These are phyloP conservation scores for Parasitella parasitica DNA, from an alignment of 371 early-diverging fungal genomes.

Conservation along the genomic window DNA sequence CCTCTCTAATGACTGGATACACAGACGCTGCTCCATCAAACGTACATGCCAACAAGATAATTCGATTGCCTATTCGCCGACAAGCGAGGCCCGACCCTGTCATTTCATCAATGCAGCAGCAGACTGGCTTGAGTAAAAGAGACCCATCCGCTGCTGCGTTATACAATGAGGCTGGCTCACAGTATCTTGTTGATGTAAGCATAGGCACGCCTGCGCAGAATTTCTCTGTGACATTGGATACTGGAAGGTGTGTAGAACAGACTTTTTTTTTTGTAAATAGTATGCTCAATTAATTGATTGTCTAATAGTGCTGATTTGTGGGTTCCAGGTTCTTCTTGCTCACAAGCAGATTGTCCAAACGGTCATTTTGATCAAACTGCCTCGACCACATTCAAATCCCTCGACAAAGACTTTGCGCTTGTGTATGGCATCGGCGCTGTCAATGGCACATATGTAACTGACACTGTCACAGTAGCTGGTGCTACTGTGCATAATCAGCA, in stretches of 20 bases:
- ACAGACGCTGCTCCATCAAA: neutral
- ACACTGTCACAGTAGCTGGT: slow-evolving; percentile 38
- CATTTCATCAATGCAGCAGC: slow-evolving; percentile 12
- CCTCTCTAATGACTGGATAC: neutral
- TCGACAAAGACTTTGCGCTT: slow-evolving; percentile 21
- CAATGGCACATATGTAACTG: slow-evolving; percentile 43
- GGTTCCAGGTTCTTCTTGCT: slow-evolving; percentile 41
- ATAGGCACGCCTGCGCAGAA: slow-evolving; percentile 44
- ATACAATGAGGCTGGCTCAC: slow-evolving; percentile 39
- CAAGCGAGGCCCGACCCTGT: slow-evolving; percentile 10
- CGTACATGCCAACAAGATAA: neutral
- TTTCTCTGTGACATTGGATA: slow-evolving; percentile 44
- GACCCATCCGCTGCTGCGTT: slow-evolving; percentile 20
- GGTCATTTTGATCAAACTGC: slow-evolving; percentile 21
- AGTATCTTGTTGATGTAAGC: slow-evolving; percentile 35
- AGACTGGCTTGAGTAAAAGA: slow-evolving; percentile 4
- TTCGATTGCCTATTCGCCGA: slow-evolving; percentile 15
- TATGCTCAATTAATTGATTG: neutral
- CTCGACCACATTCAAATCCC: slow-evolving; percentile 32
- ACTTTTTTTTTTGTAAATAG: neutral
- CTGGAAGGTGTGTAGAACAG: slow-evolving; percentile 38
- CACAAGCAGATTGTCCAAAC: slow-evolving; percentile 39
- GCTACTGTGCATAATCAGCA: slow-evolving; percentile 33
- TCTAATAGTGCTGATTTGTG: slow-evolving; percentile 46
- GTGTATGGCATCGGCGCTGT: slow-evolving; percentile 45